A percentile compares a stretch with the other conserved stretches of the same genome.
Conservation (phyloP, 2,329 filamentous ascomycete genomes). For the Venturiaceae sp. region DNA sequence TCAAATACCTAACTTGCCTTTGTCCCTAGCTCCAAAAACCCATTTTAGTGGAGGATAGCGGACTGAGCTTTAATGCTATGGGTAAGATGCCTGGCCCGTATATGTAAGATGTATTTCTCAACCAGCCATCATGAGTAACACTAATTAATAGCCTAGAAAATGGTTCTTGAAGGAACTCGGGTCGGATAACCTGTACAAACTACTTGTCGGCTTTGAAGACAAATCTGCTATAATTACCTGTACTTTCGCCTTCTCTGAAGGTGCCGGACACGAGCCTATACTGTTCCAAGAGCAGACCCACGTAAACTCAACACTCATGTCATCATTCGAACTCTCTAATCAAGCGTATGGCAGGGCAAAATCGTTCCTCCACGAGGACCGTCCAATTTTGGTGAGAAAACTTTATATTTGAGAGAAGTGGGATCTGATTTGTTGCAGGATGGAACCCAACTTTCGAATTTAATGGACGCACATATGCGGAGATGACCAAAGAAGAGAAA, state of each 20-base stretch:
- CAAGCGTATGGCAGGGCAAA: too few relatives aligned
- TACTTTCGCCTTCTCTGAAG: constrained; percentile 85
- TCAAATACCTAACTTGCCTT: neutral
- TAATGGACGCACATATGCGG: too few relatives aligned
- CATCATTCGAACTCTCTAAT: too few relatives aligned
- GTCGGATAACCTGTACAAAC: constrained; percentile 76
- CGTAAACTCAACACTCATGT: too few relatives aligned
- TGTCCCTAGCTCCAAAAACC: constrained; percentile 61
- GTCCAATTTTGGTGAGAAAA: too few relatives aligned
- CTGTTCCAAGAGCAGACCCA: constrained; percentile 92
- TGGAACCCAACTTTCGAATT: too few relatives aligned
- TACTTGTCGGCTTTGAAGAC: constrained; percentile 79
- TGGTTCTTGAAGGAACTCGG: constrained; percentile 84
- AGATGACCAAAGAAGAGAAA: too few relatives aligned
- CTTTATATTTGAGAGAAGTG: too few relatives aligned
- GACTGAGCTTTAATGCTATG: constrained; percentile 83
- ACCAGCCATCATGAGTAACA: constrained; percentile 10
- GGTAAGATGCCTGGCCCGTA: constrained; percentile 87
- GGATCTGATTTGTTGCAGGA: too few relatives aligned
- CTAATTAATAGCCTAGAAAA: constrained; percentile 50
- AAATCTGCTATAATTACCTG: constrained; percentile 93
- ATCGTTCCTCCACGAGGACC: too few relatives aligned
- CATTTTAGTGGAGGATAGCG: constrained; percentile 91
- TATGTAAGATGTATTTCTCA: constrained; percentile 67
- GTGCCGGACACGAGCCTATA: constrained; percentile 72